Percentiles rank a stretch among this genome's conserved stretches.
phyloP scores from a whole-genome alignment of 257 asterid genomes.

The Voacanga thouarsii region DNA sequence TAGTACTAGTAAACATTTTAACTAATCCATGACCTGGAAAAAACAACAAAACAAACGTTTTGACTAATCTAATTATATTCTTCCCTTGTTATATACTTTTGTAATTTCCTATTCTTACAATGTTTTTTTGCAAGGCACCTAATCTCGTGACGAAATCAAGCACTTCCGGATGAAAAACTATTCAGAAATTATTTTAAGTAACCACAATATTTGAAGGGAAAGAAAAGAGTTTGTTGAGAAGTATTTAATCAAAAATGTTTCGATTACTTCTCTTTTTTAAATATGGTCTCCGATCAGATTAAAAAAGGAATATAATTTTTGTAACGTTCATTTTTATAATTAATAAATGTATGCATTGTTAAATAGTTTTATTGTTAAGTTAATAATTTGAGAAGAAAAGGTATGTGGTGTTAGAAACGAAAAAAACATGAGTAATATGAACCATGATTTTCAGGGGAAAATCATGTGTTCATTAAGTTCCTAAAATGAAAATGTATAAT shows the following conservation, averaged over 20 bases:
- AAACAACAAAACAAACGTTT: not conserved
- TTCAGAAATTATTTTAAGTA: not conserved
- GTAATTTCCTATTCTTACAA: no score
- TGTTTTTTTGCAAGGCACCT: not conserved
- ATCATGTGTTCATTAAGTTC: no score
- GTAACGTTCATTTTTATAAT: not conserved
- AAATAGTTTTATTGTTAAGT: not conserved
- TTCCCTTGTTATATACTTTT: not conserved
- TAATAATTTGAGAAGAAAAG: no score
- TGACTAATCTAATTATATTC: conserved; percentile 8
- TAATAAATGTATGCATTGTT: not conserved
- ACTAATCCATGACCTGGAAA: conserved; percentile 19
- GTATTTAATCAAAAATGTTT: no score
- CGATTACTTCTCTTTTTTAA: not conserved
- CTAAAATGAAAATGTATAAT: not conserved
- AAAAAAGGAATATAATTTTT: not conserved
- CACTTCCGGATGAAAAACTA: not conserved
- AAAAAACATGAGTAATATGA: not conserved
- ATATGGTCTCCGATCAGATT: not conserved
- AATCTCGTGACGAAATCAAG: not conserved
- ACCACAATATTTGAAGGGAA: no score
- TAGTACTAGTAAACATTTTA: not conserved
- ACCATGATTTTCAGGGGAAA: not conserved
- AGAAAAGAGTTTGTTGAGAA: not conserved
- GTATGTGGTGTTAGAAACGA: no score